A percentile compares a stretch with the other conserved stretches of the same genome.
Conservation (phyloP, 768 basidiomycete species). For the Lactarius tabidus region DNA sequence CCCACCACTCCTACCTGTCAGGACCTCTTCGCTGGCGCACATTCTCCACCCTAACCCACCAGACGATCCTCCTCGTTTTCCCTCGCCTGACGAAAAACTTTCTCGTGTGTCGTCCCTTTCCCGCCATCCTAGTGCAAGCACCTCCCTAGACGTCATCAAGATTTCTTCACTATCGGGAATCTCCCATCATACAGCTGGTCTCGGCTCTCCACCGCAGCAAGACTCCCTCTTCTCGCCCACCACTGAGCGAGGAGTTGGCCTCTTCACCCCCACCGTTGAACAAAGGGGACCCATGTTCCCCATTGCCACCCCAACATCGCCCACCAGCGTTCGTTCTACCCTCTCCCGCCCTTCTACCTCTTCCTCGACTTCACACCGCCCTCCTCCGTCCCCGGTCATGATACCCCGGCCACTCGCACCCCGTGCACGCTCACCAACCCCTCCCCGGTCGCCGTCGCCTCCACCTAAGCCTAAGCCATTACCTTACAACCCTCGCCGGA, state of each 20-base stretch:
- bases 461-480: slow-evolving; percentile 25
- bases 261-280: slow-evolving; percentile 23
- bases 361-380: slow-evolving; percentile 22
- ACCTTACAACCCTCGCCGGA: slow-evolving; percentile 26
- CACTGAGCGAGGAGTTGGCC: slow-evolving; percentile 7
- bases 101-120: slow-evolving; percentile 22
- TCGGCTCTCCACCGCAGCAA: slow-evolving; percentile 12
- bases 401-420: slow-evolving; percentile 16
- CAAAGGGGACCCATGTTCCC: slow-evolving; percentile 11
- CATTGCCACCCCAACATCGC: slow-evolving; percentile 13
- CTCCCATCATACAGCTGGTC: slow-evolving; percentile 5
- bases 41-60: slow-evolving; percentile 26
- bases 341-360: slow-evolving; percentile 26
- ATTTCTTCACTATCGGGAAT: slow-evolving; percentile 7
- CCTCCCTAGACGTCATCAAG: slow-evolving; percentile 11
- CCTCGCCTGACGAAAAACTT: slow-evolving; percentile 25
- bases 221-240: slow-evolving; percentile 23
- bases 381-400: slow-evolving; percentile 24
- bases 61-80: slow-evolving; percentile 23
- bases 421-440: slow-evolving; percentile 23
- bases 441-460: slow-evolving; percentile 26
- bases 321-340: slow-evolving; percentile 16
- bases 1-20: slow-evolving; percentile 16
- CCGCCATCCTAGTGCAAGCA: slow-evolving; percentile 8
- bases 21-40: slow-evolving; percentile 28